Base-by-base conservation (phyloP, 768 basidiomycete species). In the Tylopilus rubrobrunneus region DNA sequence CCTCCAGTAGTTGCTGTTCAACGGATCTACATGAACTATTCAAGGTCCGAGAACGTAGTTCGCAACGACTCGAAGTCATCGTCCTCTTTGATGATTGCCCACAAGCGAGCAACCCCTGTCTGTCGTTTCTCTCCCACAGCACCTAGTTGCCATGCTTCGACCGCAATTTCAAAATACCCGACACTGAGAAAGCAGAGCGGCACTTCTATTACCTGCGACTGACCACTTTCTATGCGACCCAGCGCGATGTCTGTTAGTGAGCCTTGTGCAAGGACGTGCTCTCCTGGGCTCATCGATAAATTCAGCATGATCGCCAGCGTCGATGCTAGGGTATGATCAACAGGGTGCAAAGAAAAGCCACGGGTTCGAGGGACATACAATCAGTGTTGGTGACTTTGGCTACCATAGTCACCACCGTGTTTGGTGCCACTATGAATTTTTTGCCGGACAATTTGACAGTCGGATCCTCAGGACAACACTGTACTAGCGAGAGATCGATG, bases 251-350 rank as follows among this genome's bases (percentile, higher is more conserved):
- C 81, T 9, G 74, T 73, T 25, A 81, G 71, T 15, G 79, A 70
- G 3, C 92, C 91, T 66, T 94, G 88, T 58, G 79, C 78, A 12
- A 92, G 71, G 52, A 91, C 68, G 59, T 88, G 78, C 50, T 86
- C 82, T 14, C 74, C 69, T 5, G 90, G 86, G 51, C 81, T 79
- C 50, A 81, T 62, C 42, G 76, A 70, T 45, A 85, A 58, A 62
- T 83, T 79, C 58, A 87, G 58, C 3, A 76, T 75, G 56, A 87
- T 77, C 3, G 78, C 71, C 31, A 81, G 67, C 14, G 81, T 62
- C 34, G 75, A 74, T 12, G 77, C 88, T 91, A 45, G 45, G 43
- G 42, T 17, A 27, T 49, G 41, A 25, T 69, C 54, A 58, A 50
- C 46, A 45, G 6, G 19, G 33, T 46, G 34, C 50, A 23, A 45